Evolutionary conservation across 1,284 basidiomycete species (phyloP), one percentile per base, ranked within the genome.

Genomic region (Porodaedalea pini): DNA sequence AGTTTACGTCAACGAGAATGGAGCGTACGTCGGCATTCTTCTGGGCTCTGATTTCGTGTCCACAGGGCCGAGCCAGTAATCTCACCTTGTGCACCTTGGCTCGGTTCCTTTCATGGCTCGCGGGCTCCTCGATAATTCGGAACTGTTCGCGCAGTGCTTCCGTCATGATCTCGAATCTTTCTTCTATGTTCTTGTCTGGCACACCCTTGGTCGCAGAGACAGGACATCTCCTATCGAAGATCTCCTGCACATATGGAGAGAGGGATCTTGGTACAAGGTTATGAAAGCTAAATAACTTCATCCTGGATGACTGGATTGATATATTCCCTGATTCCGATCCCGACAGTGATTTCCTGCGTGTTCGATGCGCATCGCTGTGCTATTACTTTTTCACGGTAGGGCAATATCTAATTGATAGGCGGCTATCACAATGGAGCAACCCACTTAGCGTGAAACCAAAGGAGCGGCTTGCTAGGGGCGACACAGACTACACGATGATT

Each of bases 41-140:
- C 11, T 55, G 10, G 54, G 47, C 43, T 47, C 47, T n/a, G 54
- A 55, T 36, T 15, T 47, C 13, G 54, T 13, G 13, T 29, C 34
- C 19, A 21, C 34, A 4, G 43, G 13, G 23, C 51, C 51, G 2
- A 21, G 15, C 4, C 37, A 25, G 8, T 10, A 4, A 2, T 40
- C n/a, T 7, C n/a, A n/a, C n/a, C 25, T 25, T 25, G 34, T 27
- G 21, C 34, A 37, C 5, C 10, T 21, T 3, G 51, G 51, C 15
- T 31, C 51, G n/a, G 21, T 25, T 11, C 51, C 51, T 10, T 53
- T 53, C 11, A 53, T 53, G 51, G 51, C 51, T 17, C 11, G 13
- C 6, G 51, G 41, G 31, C 25, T 29, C 25, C 36, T 47, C 7
- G 45, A 56, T 3, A 41, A 41, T 17, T 15, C 3, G 3, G 19